Conservation (phyloP, 2,329 filamentous ascomycete species). For the Fusarium globosum region DNA sequence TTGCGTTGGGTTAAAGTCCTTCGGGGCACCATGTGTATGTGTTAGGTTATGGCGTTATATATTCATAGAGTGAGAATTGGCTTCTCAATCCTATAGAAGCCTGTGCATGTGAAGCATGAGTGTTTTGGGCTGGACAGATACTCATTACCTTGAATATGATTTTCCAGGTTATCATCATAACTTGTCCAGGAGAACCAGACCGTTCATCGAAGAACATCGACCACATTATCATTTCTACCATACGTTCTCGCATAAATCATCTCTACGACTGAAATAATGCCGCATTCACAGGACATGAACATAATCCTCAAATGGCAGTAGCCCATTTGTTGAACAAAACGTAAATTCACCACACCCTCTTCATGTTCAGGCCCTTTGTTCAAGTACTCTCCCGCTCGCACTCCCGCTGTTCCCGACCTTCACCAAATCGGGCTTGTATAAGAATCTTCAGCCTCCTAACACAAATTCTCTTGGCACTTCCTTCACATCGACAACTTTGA, state of each 20-base stretch:
- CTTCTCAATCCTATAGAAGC: neutral
- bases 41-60: neutral
- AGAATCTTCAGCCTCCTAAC: neutral
- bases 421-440: neutral
- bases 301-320: neutral
- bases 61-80: neutral
- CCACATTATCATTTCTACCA: neutral
- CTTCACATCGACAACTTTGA: neutral
- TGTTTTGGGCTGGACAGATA: neutral
- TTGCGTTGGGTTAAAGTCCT: neutral
- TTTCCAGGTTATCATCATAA: no score
- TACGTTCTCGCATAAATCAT: neutral
- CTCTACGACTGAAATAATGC: neutral
- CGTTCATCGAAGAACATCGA: neutral
- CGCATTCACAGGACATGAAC: neutral
- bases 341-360: neutral
- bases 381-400: neutral
- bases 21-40: no score
- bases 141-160: no score
- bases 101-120: neutral
- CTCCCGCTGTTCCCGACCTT: neutral
- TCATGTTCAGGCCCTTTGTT: conserved; percentile 18
- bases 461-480: neutral
- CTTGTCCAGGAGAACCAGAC: neutral
- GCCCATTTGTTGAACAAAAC: neutral